Evolutionary conservation across 805 yeast genomes (phyloP).

Genomic region (Teunomyces atbi): DNA sequence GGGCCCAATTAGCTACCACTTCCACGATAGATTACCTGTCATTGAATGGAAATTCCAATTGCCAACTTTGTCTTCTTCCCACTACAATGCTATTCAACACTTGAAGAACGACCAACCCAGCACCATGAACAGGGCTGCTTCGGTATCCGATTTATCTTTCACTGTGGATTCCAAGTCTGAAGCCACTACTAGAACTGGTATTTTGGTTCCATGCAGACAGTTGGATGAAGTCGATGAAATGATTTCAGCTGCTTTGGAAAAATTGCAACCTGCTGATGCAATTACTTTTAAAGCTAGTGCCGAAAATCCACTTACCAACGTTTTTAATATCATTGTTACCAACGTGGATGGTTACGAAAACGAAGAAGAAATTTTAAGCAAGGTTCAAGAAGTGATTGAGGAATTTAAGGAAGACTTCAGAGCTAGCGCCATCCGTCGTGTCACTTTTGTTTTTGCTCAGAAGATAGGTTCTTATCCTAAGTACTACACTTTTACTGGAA

Average conservation of each 20-base stretch:
- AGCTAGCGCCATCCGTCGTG: slow-evolving; percentile 80
- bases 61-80: slow-evolving; percentile 69
- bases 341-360: slow-evolving; percentile 69
- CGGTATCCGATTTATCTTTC: slow-evolving; percentile 88
- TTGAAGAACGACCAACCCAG: slow-evolving; percentile 39
- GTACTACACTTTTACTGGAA: slow-evolving; percentile 93
- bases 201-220: slow-evolving; percentile 75
- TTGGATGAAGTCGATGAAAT: slow-evolving; percentile 89
- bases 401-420: slow-evolving; percentile 69
- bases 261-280: slow-evolving; percentile 52
- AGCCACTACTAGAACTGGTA: slow-evolving; percentile 78
- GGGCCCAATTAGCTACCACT: slow-evolving; percentile 66
- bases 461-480: slow-evolving; percentile 87
- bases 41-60: slow-evolving; percentile 87
- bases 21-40: slow-evolving; percentile 58
- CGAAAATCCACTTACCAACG: slow-evolving; percentile 53
- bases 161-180: slow-evolving; percentile 69
- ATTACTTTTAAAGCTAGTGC: slow-evolving; percentile 33
- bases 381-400: slow-evolving; percentile 62
- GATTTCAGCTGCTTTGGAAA: slow-evolving; percentile 70
- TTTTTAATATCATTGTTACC: slow-evolving; percentile 76
- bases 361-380: slow-evolving; percentile 65
- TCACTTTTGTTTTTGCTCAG: slow-evolving; percentile 86
- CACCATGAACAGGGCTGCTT: slow-evolving; percentile 76
- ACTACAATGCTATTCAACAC: slow-evolving; percentile 68